Evolutionary conservation across 2,329 filamentous ascomycete species (phyloP).

Genomic region (Penicillium sp.): DNA sequence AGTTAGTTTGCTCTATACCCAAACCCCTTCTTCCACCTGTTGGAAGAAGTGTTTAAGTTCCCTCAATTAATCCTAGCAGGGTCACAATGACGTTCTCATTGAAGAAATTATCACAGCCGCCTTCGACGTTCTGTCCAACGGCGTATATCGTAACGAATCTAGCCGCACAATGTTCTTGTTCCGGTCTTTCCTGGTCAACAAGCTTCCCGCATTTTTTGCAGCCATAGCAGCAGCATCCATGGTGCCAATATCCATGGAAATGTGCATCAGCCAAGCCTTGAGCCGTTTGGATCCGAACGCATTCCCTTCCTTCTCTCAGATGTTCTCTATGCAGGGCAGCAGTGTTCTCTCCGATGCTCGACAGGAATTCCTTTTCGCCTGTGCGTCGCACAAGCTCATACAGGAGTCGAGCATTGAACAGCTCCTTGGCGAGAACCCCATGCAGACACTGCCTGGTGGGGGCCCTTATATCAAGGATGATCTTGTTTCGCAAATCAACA

Average conservation of each 20-base stretch:
- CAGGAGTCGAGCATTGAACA: constrained; percentile 73
- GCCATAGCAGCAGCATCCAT: constrained; percentile 59
- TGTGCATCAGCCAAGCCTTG: constrained; percentile 66
- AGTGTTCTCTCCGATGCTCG: constrained; percentile 65
- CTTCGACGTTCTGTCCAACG: constrained; percentile 86
- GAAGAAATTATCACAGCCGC: constrained; percentile 82
- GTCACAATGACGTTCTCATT: constrained; percentile 72
- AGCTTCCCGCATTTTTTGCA: constrained; percentile 61
- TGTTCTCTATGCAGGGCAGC: constrained; percentile 60
- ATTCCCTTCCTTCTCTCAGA: constrained; percentile 64
- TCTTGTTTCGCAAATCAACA: constrained; percentile 73
- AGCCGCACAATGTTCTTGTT: constrained; percentile 66
- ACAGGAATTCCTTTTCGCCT: constrained; percentile 85
- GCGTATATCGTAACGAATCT: constrained; percentile 69
- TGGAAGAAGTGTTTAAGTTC: neutral
- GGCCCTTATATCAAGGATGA: constrained; percentile 75
- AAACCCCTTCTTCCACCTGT: neutral
- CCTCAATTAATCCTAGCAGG: constrained; percentile 46
- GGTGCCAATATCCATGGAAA: constrained; percentile 59
- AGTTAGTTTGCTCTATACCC: constrained; percentile 44
- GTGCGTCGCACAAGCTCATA: constrained; percentile 83
- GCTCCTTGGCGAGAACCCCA: constrained; percentile 79
- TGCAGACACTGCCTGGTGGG: constrained; percentile 71
- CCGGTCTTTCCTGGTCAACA: constrained; percentile 81
- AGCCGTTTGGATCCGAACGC: constrained; percentile 60